Conservation (phyloP, 2,329 filamentous ascomycete species). For the Magnaporthales sp. region DNA sequence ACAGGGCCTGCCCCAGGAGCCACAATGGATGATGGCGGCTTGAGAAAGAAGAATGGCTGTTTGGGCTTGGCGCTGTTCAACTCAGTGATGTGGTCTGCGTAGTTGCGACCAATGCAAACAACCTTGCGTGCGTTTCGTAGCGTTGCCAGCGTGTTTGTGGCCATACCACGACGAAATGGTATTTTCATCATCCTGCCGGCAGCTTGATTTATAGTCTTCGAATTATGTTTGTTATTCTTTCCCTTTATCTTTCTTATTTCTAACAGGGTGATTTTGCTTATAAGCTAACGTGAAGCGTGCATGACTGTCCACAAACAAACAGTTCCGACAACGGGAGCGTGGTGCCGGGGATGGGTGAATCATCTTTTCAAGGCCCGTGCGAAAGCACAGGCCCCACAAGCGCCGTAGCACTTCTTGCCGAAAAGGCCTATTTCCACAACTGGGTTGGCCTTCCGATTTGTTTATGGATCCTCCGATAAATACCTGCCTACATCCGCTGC, state of each 20-base stretch:
- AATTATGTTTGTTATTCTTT: not conserved
- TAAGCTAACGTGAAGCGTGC: not conserved
- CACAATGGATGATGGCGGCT: slow-evolving; percentile 81
- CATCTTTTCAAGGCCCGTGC: not conserved
- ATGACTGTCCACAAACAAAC: not conserved
- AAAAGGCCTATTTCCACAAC: not conserved
- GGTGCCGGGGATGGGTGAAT: no score
- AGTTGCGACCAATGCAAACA: slow-evolving; percentile 86
- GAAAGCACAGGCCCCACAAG: not conserved
- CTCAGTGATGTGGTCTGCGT: slow-evolving; percentile 92
- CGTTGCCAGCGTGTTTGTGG: slow-evolving; percentile 21
- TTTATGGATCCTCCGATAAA: not conserved
- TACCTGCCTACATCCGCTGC: not conserved
- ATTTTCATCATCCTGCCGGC: not conserved
- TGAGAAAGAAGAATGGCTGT: slow-evolving; percentile 98
- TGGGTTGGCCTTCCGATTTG: no score
- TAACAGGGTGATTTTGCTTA: not conserved
- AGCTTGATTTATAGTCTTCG: not conserved
- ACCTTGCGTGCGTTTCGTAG: slow-evolving; percentile 52
- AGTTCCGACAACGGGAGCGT: not conserved
- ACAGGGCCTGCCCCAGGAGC: slow-evolving; percentile 71
- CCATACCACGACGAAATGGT: slow-evolving; percentile 19
- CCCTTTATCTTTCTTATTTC: not conserved
- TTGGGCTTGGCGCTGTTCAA: slow-evolving; percentile 80
- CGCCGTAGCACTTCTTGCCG: not conserved